A percentile compares a stretch with the other conserved stretches of the same genome.
Conservation (phyloP, 129 eudicot genomes). For the Tanacetum coccineum region DNA sequence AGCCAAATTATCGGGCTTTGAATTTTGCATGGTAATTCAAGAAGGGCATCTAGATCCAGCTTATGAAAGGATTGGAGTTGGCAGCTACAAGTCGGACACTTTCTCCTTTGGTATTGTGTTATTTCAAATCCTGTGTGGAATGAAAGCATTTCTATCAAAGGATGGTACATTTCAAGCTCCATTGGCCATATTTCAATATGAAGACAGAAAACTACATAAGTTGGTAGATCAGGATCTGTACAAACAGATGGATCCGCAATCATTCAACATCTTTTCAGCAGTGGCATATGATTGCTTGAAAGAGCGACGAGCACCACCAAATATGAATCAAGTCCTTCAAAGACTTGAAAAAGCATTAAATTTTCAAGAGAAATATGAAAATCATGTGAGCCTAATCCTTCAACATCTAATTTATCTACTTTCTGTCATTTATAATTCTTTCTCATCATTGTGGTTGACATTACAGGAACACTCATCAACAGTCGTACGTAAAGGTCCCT, state of each 20-base stretch:
- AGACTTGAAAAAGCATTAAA: background rate
- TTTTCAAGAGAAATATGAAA: background rate
- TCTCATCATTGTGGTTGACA: no score
- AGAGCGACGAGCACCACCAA: background rate
- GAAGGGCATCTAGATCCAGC: no score
- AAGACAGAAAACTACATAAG: background rate
- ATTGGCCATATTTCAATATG: background rate
- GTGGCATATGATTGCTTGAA: background rate
- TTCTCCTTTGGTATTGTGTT: constrained; percentile 6
- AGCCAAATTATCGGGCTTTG: constrained; percentile 15
- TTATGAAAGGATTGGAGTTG: background rate
- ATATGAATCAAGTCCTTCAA: background rate
- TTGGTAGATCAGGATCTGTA: background rate
- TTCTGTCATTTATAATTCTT: no score
- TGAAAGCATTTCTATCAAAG: background rate
- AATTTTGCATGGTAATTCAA: background rate
- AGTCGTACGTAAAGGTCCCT: no score
- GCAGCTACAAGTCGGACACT: constrained; percentile 1
- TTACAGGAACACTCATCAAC: no score
- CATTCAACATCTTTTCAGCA: background rate
- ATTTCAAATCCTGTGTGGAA: background rate
- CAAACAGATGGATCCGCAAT: background rate
- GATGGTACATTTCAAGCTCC: background rate
- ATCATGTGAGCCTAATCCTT: no score
- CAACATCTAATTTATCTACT: no score